Percentiles rank a stretch among this genome's conserved stretches.
These are phyloP conservation scores for Cladosporium cucumerinum DNA, from an alignment of 2,329 filamentous ascomycete genomes.

Conservation along the genomic window DNA sequence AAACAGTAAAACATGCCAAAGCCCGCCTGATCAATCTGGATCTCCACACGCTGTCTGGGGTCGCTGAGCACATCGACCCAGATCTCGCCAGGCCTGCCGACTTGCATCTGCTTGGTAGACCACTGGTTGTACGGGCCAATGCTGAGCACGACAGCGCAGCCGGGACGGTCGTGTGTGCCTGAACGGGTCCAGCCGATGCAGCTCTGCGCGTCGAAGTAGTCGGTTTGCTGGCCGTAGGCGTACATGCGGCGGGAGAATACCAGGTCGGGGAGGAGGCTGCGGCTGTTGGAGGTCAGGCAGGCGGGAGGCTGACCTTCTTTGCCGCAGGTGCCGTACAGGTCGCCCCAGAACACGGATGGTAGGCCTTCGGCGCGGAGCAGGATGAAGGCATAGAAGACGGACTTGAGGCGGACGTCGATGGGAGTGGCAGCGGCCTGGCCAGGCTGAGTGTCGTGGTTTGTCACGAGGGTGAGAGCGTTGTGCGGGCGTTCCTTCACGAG, in stretches of 20 bases:
- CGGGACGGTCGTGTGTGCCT: conserved; percentile 42
- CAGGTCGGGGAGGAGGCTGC: conserved; percentile 51
- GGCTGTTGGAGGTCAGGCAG: conserved; percentile 22
- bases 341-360: conserved; percentile 68
- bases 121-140: conserved; percentile 23
- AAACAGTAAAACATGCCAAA: conserved; percentile 57
- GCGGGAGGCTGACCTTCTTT: conserved; percentile 50
- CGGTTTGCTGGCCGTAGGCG: conserved; percentile 62
- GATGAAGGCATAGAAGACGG: conserved; percentile 68
- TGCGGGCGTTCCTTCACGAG: conserved; percentile 25
- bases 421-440: conserved; percentile 62
- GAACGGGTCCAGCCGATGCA: conserved; percentile 61
- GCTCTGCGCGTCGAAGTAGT: conserved; percentile 60
- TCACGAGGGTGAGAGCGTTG: conserved; percentile 57
- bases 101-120: conserved; percentile 55
- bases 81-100: conserved; percentile 57
- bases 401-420: conserved; percentile 65
- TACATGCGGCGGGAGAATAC: conserved; percentile 62
- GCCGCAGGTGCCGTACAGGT: conserved; percentile 61
- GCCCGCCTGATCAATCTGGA: conserved; percentile 58
- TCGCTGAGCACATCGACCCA: conserved; percentile 61
- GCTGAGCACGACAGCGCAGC: conserved; percentile 35
- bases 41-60: conserved; percentile 52
- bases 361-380: conserved; percentile 61
- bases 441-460: conserved; percentile 68